These are phyloP conservation scores for Stylosanthes scabra DNA, from an alignment of 331 rosid species.

Conservation along the genomic window DNA sequence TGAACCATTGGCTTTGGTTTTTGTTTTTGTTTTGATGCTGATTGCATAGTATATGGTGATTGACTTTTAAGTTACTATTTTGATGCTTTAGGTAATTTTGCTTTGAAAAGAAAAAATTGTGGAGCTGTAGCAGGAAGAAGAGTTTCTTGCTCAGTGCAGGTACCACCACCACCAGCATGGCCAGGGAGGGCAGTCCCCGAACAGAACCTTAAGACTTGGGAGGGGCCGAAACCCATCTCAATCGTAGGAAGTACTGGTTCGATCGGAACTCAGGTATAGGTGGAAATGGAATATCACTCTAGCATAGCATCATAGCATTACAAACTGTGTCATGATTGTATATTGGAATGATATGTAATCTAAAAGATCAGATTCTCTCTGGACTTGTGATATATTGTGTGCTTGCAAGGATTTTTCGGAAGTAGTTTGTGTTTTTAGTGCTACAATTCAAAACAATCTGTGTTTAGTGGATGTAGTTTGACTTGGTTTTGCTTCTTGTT, in stretches of 20 bases:
- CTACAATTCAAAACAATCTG: background rate
- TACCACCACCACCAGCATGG: conserved; percentile 92
- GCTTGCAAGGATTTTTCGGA: conserved; percentile 1
- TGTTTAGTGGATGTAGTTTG: conserved; percentile 27
- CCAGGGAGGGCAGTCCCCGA: conserved; percentile 84
- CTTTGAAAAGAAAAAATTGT: conserved; percentile 62
- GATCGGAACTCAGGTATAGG: conserved; percentile 91
- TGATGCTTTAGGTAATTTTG: conserved; percentile 52
- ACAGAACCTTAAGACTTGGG: conserved; percentile 58
- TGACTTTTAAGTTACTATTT: conserved; percentile 19
- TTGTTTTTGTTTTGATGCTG: background rate
- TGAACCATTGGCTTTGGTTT: background rate
- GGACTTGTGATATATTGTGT: conserved; percentile 10
- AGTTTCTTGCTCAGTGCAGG: conserved; percentile 64
- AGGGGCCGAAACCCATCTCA: conserved; percentile 88
- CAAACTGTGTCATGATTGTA: background rate
- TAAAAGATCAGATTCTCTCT: too few species aligned
- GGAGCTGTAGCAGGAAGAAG: conserved; percentile 45
- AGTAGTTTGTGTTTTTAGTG: background rate
- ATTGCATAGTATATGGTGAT: background rate
- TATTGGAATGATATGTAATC: conserved; percentile 16
- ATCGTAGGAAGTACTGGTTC: conserved; percentile 89
- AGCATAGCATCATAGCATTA: background rate
- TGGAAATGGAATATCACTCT: conserved; percentile 6
- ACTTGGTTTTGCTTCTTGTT: conserved; percentile 11